Conservation (phyloP, 495 filamentous ascomycete species). For the Geopyxis carbonaria region DNA sequence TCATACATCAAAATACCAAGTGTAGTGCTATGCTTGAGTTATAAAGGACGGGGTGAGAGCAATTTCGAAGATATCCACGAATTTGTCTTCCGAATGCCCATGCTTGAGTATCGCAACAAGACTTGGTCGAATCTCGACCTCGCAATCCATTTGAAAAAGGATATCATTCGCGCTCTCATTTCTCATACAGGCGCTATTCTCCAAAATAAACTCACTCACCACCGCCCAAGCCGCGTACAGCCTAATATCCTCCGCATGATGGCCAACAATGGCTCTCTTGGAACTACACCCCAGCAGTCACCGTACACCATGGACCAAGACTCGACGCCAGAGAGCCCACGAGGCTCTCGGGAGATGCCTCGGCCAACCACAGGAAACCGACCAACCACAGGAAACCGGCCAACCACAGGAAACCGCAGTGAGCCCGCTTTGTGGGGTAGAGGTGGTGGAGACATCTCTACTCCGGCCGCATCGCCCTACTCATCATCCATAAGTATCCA, state of each 20-base stretch:
- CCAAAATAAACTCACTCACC: conserved; percentile 87
- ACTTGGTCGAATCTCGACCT: conserved; percentile 98
- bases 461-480: no score
- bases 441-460: no score
- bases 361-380: background rate
- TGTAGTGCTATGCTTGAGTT: conserved; percentile 86
- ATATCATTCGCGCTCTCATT: conserved; percentile 83
- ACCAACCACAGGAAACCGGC: conserved; percentile 4
- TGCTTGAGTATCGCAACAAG: conserved; percentile 91
- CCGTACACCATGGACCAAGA: conserved; percentile 4
- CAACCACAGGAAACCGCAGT: conserved; percentile 1
- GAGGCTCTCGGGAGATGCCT: conserved; percentile 2
- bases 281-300: conserved; percentile 9
- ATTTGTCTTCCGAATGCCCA: conserved; percentile 89
- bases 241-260: conserved; percentile 66
- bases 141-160: conserved; percentile 76
- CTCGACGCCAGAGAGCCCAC: no score
- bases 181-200: conserved; percentile 92
- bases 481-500: no score
- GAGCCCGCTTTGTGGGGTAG: conserved; percentile 1
- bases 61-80: conserved; percentile 94
- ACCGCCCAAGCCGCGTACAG: conserved; percentile 60
- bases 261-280: conserved; percentile 38
- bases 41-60: conserved; percentile 87
- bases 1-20: conserved; percentile 88